Conservation (phyloP, 2,329 filamentous ascomycete species). For the Elsinoe perseae region DNA sequence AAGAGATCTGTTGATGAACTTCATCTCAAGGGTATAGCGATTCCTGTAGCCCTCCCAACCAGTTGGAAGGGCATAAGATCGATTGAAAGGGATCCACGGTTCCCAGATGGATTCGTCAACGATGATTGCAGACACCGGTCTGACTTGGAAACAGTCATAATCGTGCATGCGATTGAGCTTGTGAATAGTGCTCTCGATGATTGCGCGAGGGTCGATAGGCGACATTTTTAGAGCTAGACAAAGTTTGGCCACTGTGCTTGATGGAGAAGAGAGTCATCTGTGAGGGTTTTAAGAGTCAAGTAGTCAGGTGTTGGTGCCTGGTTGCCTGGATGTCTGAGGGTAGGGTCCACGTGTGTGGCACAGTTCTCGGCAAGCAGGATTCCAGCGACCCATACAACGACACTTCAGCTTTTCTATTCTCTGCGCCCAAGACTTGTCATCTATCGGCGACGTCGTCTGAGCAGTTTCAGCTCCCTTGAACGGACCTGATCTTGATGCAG, state of each 20-base stretch:
- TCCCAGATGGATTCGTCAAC: not conserved
- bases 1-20: not conserved
- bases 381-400: not conserved
- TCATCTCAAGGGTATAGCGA: not conserved
- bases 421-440: too few species aligned
- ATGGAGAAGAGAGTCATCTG: not conserved
- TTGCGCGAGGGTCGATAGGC: not conserved
- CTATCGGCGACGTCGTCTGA: too few species aligned
- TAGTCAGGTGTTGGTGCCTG: not conserved
- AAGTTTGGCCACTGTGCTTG: too few species aligned
- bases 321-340: not conserved
- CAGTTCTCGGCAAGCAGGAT: not conserved
- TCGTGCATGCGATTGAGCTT: too few species aligned
- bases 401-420: not conserved
- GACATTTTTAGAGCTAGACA: too few species aligned
- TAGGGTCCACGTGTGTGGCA: not conserved
- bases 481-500: too few species aligned
- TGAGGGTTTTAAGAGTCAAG: not conserved
- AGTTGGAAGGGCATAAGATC: not conserved
- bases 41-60: not conserved
- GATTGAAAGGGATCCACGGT: not conserved
- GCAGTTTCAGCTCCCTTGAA: too few species aligned
- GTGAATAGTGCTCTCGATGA: not conserved
- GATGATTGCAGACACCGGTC: too few species aligned
- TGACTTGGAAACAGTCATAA: too few species aligned